Evolutionary conservation across 345 rosid genomes (phyloP), one percentile per base, ranked within the genome.

Genomic region (Jatropha curcas): DNA sequence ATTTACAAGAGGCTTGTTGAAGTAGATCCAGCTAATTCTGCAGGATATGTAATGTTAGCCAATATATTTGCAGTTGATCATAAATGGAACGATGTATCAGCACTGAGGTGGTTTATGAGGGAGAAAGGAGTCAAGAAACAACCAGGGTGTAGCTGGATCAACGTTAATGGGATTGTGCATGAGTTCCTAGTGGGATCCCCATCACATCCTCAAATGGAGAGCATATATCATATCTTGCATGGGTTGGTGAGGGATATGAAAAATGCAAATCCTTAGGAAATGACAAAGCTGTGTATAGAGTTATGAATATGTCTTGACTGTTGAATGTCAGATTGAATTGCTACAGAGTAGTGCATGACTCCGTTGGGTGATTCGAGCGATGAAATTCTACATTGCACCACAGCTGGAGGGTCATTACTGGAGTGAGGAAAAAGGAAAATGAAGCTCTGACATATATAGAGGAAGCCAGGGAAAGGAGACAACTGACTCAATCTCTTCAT

Each of bases 131-230:
- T 84, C 28, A 84, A 67, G 83, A 84, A 84, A 80, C 82, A 77
- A 56, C 80, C 87, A 5, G 87, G 87, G 11, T 67, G 58, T 65
- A 82, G 83, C 37, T 84, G 87, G 87, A 78, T 82, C 62, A 73
- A 70, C 60, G 52, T 84, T 20, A 70, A 75, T 14, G 87, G 82
- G 19, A 13, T 43, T 20, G 79, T 82, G 48, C 83, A 79, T 60
- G 85, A 84, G 71, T 84, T 84, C 72, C 66, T 82, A 57, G 82
- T 63, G 34, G 79, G 76, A 2, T 75, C 65, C 0, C 31, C 75
- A 22, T 60, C 24, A n/a, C 83, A 79, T 82, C 78, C 83, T 0
- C 68, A 73, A 39, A 66, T 74, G 30, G 76, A 56, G 53, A 64
- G 60, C 43, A 66, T 82, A 64, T 63, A 50, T 70, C 66, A 51